phyloP scores from a whole-genome alignment of 2,329 filamentous ascomycete genomes.

The Xylaria sp. region DNA sequence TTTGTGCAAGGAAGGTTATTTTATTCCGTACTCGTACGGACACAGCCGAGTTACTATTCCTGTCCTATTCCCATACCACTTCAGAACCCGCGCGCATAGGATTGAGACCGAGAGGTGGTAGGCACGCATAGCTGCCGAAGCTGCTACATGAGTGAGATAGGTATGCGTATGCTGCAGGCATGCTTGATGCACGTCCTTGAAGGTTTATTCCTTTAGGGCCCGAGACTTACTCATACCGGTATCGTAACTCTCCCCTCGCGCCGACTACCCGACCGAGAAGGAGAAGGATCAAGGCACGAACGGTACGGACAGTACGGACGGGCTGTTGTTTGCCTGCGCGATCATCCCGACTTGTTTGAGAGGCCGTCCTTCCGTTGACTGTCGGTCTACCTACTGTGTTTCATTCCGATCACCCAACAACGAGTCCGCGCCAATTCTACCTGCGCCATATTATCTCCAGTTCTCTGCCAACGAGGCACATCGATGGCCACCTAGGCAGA shows the following conservation, averaged over 20 bases:
- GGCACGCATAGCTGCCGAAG: background rate
- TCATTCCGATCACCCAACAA: background rate
- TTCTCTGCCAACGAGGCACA: background rate
- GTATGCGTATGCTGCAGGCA: background rate
- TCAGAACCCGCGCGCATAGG: background rate
- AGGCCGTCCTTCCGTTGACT: background rate
- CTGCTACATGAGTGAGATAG: background rate
- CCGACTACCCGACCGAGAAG: background rate
- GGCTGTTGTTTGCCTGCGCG: background rate
- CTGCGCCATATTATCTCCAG: background rate
- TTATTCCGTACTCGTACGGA: no score
- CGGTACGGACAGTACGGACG: background rate
- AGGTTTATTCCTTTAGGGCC: background rate
- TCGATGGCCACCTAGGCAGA: background rate
- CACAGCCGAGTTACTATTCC: background rate
- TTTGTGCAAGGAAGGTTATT: no score
- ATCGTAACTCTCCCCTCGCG: background rate
- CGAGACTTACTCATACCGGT: background rate
- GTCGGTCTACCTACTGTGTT: background rate
- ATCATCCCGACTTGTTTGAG: background rate
- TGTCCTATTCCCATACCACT: background rate
- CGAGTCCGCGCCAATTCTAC: background rate
- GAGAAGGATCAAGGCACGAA: background rate
- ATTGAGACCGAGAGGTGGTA: background rate
- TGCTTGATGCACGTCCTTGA: background rate